These are phyloP conservation scores for Entoloma clypeatum DNA, from an alignment of 1,284 basidiomycete genomes.

Conservation along the genomic window DNA sequence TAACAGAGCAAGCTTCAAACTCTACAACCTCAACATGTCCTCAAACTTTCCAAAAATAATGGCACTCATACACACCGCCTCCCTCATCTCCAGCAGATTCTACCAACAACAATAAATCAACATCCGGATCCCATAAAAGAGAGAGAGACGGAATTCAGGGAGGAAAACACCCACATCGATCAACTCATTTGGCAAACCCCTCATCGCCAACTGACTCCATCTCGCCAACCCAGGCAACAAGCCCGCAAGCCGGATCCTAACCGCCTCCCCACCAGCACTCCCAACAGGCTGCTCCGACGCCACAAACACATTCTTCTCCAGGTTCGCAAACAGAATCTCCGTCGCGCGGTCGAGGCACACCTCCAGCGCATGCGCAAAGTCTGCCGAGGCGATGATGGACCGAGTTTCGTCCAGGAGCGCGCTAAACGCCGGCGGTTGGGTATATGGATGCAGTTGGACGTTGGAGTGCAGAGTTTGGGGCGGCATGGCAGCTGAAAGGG, in stretches of 20 bases:
- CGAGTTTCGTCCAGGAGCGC: constrained; percentile 69
- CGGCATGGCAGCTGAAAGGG: constrained; percentile 22
- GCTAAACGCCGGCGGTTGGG: constrained; percentile 52
- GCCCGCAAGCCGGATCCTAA: constrained; percentile 64
- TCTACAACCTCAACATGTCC: too few relatives aligned
- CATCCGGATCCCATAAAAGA: constrained; percentile 1
- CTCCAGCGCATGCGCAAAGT: constrained; percentile 68
- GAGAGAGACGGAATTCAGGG: constrained; percentile 5
- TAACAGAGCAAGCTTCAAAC: too few relatives aligned
- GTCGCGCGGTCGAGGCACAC: constrained; percentile 68
- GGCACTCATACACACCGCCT: constrained; percentile 35
- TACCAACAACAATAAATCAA: constrained; percentile 13
- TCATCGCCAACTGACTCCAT: constrained; percentile 71
- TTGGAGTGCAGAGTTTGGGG: constrained; percentile 21
- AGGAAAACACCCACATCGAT: constrained; percentile 61
- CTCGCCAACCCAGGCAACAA: constrained; percentile 74
- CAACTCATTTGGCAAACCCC: constrained; percentile 76
- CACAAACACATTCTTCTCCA: constrained; percentile 53
- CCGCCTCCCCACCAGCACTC: constrained; percentile 35
- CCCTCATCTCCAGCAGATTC: constrained; percentile 30
- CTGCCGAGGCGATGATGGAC: constrained; percentile 57
- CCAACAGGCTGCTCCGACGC: constrained; percentile 20
- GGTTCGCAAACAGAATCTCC: constrained; percentile 42
- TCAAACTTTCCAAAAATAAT: constrained; percentile 38
- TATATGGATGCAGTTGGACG: constrained; percentile 16